Evolutionary conservation across 129 eudicot genomes (phyloP).

Genomic region (Pulicaria dysenterica): DNA sequence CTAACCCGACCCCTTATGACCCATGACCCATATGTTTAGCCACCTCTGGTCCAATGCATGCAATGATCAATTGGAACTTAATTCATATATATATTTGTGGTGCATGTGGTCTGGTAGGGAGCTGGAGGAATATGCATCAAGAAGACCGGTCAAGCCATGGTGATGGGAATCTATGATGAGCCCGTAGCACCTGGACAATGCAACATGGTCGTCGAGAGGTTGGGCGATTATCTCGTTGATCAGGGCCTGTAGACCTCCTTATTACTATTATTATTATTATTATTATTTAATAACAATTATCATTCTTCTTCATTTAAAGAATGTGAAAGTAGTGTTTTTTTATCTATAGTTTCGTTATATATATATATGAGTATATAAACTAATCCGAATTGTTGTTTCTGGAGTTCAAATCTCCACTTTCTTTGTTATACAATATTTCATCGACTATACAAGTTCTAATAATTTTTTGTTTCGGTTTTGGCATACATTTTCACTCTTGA

Average conservation of each 20-base stretch:
- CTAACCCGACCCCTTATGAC: too few species aligned
- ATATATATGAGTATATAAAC: slow-evolving; percentile 27
- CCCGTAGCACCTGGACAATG: slow-evolving; percentile 83
- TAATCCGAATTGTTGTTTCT: slow-evolving; percentile 10
- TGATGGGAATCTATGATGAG: slow-evolving; percentile 72
- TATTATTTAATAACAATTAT: slow-evolving; percentile 3
- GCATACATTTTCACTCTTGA: neutral
- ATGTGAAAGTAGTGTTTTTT: slow-evolving; percentile 27
- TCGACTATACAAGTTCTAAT: slow-evolving; percentile 18
- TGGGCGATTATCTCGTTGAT: slow-evolving; percentile 76
- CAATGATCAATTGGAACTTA: too few species aligned
- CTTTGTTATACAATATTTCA: slow-evolving; percentile 15
- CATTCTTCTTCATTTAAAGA: slow-evolving; percentile 16
- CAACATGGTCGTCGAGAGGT: slow-evolving; percentile 88
- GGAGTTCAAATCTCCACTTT: slow-evolving; percentile 33
- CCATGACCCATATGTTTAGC: too few species aligned
- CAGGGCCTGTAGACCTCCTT: slow-evolving; percentile 51
- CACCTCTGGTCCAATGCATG: too few species aligned
- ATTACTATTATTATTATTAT: slow-evolving; percentile 6
- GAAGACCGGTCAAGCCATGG: slow-evolving; percentile 69
- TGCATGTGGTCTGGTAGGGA: slow-evolving; percentile 47
- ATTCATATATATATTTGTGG: neutral
- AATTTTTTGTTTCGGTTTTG: slow-evolving; percentile 6
- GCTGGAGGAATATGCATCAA: slow-evolving; percentile 74
- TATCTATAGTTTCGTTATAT: slow-evolving; percentile 14